phyloP scores from a whole-genome alignment of 306 rosid species.

The Hippophae rhamnoides region DNA sequence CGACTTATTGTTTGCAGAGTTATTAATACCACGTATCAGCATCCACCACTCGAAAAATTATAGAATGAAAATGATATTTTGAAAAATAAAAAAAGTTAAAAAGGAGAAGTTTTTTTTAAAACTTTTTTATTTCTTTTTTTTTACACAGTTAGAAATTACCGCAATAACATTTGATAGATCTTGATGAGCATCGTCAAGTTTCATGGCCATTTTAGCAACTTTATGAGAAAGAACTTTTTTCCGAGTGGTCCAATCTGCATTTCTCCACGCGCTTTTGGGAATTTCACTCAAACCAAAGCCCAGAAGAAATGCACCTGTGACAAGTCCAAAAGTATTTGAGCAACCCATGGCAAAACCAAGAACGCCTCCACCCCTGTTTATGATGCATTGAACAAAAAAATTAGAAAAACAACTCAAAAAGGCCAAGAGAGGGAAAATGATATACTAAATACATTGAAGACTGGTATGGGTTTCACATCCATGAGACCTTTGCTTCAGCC shows the following conservation, averaged over 20 bases:
- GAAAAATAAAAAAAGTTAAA: no score
- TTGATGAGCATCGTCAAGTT: constrained; percentile 79
- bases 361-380: constrained; percentile 51
- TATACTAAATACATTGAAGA: neutral
- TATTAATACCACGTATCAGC: no score
- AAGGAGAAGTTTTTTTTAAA: neutral
- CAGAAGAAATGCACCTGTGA: constrained; percentile 93
- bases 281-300: constrained; percentile 91
- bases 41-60: no score
- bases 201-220: constrained; percentile 85
- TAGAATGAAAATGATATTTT: no score
- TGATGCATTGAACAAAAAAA: constrained; percentile 9
- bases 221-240: constrained; percentile 84
- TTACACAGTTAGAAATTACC: constrained; percentile 19
- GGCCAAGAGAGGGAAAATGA: neutral
- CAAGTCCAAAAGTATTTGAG: constrained; percentile 89
- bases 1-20: no score
- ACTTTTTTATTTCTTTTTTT: neutral
- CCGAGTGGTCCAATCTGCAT: constrained; percentile 72
- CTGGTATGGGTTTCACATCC: neutral
- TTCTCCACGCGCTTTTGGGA: constrained; percentile 70
- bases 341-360: constrained; percentile 85
- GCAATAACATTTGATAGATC: constrained; percentile 81
- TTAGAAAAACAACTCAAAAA: neutral
- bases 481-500: neutral